These are phyloP conservation scores for Volvariella surrecta DNA, from an alignment of 1,284 basidiomycete species.

Conservation along the genomic window DNA sequence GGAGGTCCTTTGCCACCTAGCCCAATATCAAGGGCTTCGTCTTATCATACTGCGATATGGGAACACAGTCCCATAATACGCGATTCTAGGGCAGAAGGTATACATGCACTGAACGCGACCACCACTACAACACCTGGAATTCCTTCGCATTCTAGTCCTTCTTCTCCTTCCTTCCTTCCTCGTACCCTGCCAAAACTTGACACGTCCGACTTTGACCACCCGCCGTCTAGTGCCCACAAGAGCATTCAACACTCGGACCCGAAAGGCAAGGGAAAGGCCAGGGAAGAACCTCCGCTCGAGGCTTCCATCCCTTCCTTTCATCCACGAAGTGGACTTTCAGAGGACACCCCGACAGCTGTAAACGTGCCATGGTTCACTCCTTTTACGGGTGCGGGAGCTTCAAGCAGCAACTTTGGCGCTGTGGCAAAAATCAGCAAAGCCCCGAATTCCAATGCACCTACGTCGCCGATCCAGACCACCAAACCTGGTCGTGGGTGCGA, in stretches of 20 bases:
- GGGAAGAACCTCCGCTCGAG: slow-evolving; percentile 6
- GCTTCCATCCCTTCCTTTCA: slow-evolving; percentile 1
- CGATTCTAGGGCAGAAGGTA: neutral
- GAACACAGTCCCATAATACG: neutral
- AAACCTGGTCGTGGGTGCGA: no score
- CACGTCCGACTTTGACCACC: no score
- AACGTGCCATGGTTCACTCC: slow-evolving; percentile 1
- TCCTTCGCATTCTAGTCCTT: no score
- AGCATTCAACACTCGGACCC: slow-evolving; percentile 6
- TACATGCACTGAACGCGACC: no score
- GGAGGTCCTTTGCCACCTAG: neutral
- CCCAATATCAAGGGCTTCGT: slow-evolving; percentile 6
- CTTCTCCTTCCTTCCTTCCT: no score
- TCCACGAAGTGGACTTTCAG: neutral
- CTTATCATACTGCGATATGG: slow-evolving; percentile 8
- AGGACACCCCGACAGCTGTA: neutral
- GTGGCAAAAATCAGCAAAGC: neutral
- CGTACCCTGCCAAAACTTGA: no score
- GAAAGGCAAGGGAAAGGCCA: slow-evolving; percentile 14
- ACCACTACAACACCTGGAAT: no score
- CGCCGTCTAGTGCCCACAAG: no score
- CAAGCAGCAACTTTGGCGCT: slow-evolving; percentile 1
- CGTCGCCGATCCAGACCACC: neutral
- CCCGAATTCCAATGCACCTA: neutral
- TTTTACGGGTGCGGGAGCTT: slow-evolving; percentile 4